Evolutionary conservation across 352 stramenopile genomes (phyloP), one percentile per base, ranked within the genome.

Genomic region (Pythium folliculosum): DNA sequence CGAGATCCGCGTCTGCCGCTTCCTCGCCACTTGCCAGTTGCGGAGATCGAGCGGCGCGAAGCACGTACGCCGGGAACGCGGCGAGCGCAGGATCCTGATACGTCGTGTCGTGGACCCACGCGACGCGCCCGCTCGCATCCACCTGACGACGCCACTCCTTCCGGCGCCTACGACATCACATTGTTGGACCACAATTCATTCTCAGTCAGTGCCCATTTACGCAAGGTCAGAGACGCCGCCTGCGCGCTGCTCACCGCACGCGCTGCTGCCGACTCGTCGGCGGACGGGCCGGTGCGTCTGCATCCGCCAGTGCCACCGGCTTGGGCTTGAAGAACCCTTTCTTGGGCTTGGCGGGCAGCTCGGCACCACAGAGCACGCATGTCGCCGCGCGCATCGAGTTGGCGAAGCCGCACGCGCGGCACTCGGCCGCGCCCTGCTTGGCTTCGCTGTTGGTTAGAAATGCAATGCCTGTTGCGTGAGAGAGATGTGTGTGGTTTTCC

Each of bases 391-490:
- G 66, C 19, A 50, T 16, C 13, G 66, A 19, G 19, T 72, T 72
- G 19, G 52, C 59, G 44, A 72, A 72, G 27, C 40, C 65, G 16
- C 65, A 72, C 30, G 49, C 30, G 17, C 5, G 1, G 27, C 65
- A 72, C 37, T 59, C 30, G 5, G 8, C 27, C 17, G 56, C 40
- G 25, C 45, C 65, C n/a, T 64, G 35, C 52, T 67, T 66, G 21
- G 65, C 65, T 22, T 72, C 65, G 9, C 65, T 70, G n/a, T n/a
- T n/a, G n/a, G n/a, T n/a, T n/a, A n/a, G n/a, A n/a, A 38, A 50
- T 27, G 21, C 12, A 35, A n/a, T n/a, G n/a, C n/a, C n/a, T n/a
- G n/a, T n/a, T 40, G 35, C 35, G 6, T 40, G 6, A 6, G 12
- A 40, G 35, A 40, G 6, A 12, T 12, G 35, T 12, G 6, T 12